These are phyloP conservation scores for Capsicum baccatum DNA, from an alignment of 257 asterid species.

Conservation along the genomic window DNA sequence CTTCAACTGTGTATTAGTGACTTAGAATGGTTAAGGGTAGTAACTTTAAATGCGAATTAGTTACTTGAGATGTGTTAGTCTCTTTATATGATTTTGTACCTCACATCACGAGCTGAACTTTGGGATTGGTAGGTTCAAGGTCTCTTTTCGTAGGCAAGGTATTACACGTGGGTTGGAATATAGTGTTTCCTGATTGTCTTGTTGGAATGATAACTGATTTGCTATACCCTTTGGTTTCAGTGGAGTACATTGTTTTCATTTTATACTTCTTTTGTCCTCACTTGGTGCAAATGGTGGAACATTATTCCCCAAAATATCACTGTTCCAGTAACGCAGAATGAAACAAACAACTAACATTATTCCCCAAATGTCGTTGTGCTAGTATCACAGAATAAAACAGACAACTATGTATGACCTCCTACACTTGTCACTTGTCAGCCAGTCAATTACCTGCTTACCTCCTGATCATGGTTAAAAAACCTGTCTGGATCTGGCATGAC, in stretches of 20 bases:
- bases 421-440: not conserved
- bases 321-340: too few relatives aligned
- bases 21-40: too few relatives aligned
- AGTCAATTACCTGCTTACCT: not conserved
- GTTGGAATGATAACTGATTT: not conserved
- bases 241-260: not conserved
- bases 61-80: not conserved
- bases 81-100: conserved; percentile 7
- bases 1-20: too few relatives aligned
- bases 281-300: not conserved
- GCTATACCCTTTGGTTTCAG: not conserved
- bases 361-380: not conserved
- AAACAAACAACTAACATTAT: too few relatives aligned
- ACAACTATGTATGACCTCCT: not conserved
- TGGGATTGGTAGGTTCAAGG: not conserved
- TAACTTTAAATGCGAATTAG: too few relatives aligned
- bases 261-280: not conserved
- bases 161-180: not conserved
- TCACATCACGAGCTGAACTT: not conserved
- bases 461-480: not conserved
- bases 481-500: not conserved
- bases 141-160: not conserved
- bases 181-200: not conserved
- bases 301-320: too few relatives aligned
- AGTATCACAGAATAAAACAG: not conserved